Conservation (phyloP, 495 filamentous ascomycete species). For the Penicillium roqueforti region DNA sequence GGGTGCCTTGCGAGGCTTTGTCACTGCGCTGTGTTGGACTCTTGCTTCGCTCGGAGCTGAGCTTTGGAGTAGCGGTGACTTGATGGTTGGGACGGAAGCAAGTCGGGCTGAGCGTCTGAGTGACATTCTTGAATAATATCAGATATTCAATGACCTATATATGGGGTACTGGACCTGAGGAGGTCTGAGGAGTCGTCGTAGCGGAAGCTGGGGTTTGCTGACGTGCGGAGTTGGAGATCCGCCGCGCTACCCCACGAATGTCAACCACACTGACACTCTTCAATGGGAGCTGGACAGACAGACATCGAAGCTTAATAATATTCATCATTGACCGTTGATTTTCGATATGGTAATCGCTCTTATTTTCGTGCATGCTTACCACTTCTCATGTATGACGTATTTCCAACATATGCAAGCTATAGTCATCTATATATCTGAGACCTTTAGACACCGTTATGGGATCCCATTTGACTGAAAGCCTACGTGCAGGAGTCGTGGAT, state of each 20-base stretch:
- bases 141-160: background rate
- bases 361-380: background rate
- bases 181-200: background rate
- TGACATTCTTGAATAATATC: constrained; percentile 40
- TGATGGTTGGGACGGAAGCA: constrained; percentile 35
- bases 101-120: constrained; percentile 57
- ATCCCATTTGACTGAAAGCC: too few relatives aligned
- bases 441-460: too few relatives aligned
- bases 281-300: background rate
- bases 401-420: too few relatives aligned
- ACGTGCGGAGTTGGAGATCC: background rate
- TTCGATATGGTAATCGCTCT: background rate
- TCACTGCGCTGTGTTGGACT: constrained; percentile 28
- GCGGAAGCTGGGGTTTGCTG: background rate
- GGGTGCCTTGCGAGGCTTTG: constrained; percentile 31
- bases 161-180: background rate
- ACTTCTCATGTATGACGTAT: background rate
- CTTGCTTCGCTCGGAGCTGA: constrained; percentile 21
- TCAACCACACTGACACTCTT: background rate
- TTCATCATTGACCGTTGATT: background rate
- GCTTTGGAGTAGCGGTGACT: constrained; percentile 37
- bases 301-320: background rate
- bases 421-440: too few relatives aligned
- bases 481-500: too few relatives aligned
- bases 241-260: background rate